Conservation (phyloP, 1,139 yeast species). For the Fermentozyma sake region DNA sequence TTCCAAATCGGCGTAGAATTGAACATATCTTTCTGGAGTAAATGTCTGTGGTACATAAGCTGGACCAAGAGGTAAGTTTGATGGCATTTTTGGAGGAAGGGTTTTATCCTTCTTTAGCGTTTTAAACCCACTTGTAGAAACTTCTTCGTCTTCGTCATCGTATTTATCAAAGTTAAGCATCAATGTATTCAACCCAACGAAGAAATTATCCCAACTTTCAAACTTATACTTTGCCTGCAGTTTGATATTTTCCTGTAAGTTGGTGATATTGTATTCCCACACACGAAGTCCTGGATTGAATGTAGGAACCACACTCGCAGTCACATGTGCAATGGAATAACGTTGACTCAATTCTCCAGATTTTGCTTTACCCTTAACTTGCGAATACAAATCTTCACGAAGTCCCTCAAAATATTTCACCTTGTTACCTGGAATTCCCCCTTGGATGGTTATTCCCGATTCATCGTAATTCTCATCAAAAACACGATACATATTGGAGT, state of each 20-base stretch:
- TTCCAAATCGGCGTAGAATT: constrained; percentile 63
- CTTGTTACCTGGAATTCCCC: constrained; percentile 65
- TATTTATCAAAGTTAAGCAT: constrained; percentile 11
- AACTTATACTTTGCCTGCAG: constrained; percentile 12
- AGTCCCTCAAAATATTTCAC: constrained; percentile 56
- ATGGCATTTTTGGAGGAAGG: constrained; percentile 63
- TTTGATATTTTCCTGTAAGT: constrained; percentile 10
- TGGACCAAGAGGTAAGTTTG: constrained; percentile 57
- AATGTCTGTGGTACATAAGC: constrained; percentile 68
- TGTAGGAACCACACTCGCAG: constrained; percentile 79
- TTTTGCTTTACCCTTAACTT: constrained; percentile 38
- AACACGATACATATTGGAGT: constrained; percentile 4
- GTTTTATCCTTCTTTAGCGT: constrained; percentile 47
- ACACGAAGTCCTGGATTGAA: constrained; percentile 78
- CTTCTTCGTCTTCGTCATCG: constrained; percentile 13
- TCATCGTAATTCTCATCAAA: constrained; percentile 6
- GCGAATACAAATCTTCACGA: constrained; percentile 48
- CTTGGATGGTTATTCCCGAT: constrained; percentile 25
- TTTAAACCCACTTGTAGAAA: constrained; percentile 12
- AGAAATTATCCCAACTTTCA: constrained; percentile 55
- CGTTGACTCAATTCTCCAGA: constrained; percentile 50
- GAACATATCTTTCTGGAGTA: constrained; percentile 68
- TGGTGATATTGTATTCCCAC: constrained; percentile 80
- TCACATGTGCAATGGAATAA: constrained; percentile 65
- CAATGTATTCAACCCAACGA: constrained; percentile 39